Evolutionary conservation across 1,139 yeast genomes (phyloP).

Genomic region (Suhomyces choctaworum): DNA sequence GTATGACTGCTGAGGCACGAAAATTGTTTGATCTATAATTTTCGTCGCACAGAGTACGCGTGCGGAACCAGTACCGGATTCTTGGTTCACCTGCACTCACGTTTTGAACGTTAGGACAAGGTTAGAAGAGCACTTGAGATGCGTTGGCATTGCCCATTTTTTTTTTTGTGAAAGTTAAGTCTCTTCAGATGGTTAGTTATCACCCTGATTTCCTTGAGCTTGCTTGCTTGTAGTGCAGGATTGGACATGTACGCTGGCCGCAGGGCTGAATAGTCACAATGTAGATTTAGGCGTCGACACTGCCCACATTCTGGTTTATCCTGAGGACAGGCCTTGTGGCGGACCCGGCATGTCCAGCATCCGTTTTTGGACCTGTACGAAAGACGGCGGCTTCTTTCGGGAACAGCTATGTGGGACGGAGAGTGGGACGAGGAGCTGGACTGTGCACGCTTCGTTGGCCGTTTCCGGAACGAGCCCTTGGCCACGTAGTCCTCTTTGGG

Average conservation of each 20-base stretch:
- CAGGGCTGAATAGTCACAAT: constrained; percentile 52
- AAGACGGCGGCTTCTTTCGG: constrained; percentile 15
- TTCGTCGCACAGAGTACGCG: neutral
- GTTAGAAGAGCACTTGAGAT: too few relatives aligned
- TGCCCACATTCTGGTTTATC: constrained; percentile 57
- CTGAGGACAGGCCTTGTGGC: constrained; percentile 67
- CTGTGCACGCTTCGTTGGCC: too few relatives aligned
- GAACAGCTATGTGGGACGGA: too few relatives aligned
- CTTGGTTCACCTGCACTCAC: too few relatives aligned
- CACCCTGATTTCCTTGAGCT: constrained; percentile 50
- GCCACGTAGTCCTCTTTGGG: too few relatives aligned
- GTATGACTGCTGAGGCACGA: too few relatives aligned
- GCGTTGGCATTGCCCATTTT: too few relatives aligned
- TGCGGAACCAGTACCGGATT: too few relatives aligned
- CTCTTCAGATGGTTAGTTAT: constrained; percentile 36
- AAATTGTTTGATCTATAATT: too few relatives aligned
- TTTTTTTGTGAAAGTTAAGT: constrained; percentile 14
- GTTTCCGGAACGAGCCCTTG: too few relatives aligned
- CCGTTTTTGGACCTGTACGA: constrained; percentile 55
- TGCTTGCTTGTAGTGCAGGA: constrained; percentile 37
- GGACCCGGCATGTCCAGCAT: constrained; percentile 68
- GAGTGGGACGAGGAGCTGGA: too few relatives aligned
- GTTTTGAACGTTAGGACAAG: too few relatives aligned
- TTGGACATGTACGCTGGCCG: constrained; percentile 60
- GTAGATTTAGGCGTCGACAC: constrained; percentile 51